These are phyloP conservation scores for Vishniacozyma victoriae DNA, from an alignment of 768 basidiomycete genomes.

Conservation along the genomic window DNA sequence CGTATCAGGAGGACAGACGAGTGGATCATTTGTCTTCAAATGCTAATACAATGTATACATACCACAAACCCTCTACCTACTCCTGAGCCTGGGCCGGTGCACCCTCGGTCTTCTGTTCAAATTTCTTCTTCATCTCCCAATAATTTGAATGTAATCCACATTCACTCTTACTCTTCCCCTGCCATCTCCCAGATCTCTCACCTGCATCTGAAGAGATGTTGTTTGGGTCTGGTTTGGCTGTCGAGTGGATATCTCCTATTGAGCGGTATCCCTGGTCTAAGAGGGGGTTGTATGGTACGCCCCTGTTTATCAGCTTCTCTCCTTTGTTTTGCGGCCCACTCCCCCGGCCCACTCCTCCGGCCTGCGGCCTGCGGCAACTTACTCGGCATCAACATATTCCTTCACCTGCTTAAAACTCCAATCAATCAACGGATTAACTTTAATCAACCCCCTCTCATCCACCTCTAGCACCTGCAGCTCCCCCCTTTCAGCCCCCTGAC, in stretches of 20 bases:
- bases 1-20: too few relatives aligned
- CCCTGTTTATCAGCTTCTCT: slow-evolving; percentile 31
- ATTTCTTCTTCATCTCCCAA: slow-evolving; percentile 54
- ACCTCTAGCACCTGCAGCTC: slow-evolving; percentile 79
- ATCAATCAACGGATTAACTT: slow-evolving; percentile 85
- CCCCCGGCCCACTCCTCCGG: background rate
- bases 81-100: background rate
- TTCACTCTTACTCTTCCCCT: slow-evolving; percentile 79
- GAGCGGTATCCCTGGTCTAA: slow-evolving; percentile 88
- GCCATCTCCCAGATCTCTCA: slow-evolving; percentile 90
- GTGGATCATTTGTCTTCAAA: background rate
- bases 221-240: slow-evolving; percentile 49
- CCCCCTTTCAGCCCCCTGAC: slow-evolving; percentile 86
- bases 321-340: background rate
- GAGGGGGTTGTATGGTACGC: slow-evolving; percentile 80
- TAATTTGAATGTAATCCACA: slow-evolving; percentile 93
- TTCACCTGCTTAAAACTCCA: slow-evolving; percentile 84
- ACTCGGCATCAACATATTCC: slow-evolving; percentile 71
- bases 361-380: slow-evolving; percentile 12
- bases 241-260: slow-evolving; percentile 98
- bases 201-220: slow-evolving; percentile 55
- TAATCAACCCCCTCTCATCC: slow-evolving; percentile 80
- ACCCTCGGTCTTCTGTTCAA: slow-evolving; percentile 25
- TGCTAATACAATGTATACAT: background rate
- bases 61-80: background rate